Conservation (phyloP, 257 asterid species). For the Primulina tabacum region DNA sequence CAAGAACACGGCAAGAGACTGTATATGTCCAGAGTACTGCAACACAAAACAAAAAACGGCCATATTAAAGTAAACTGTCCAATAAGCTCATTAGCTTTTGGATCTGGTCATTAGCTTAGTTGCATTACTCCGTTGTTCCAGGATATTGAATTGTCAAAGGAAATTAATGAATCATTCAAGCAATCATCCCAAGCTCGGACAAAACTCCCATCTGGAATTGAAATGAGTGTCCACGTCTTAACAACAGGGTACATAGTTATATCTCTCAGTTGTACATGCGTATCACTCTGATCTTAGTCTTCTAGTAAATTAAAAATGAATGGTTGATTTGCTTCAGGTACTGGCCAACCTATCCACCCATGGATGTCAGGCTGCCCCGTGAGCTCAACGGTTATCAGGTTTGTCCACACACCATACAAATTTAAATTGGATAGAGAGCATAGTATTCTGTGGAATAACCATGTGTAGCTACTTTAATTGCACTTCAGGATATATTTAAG, state of each 20-base stretch:
- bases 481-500: slow-evolving; percentile 81
- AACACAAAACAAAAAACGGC: neutral
- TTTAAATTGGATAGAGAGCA: slow-evolving; percentile 16
- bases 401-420: slow-evolving; percentile 17
- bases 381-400: slow-evolving; percentile 98
- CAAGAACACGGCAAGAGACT: neutral
- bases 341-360: slow-evolving; percentile 99
- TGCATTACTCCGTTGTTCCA: slow-evolving; percentile 29
- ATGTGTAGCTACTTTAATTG: slow-evolving; percentile 8
- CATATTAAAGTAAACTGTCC: neutral
- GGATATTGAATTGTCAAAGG: slow-evolving; percentile 95
- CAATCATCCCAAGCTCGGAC: slow-evolving; percentile 99
- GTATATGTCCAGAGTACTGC: neutral
- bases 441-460: slow-evolving; percentile 16
- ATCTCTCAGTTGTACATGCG: neutral
- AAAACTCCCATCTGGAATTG: slow-evolving; percentile 97
- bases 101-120: slow-evolving; percentile 4
- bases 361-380: slow-evolving; percentile 94
- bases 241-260: slow-evolving; percentile 71
- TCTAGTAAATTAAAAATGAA: slow-evolving; percentile 5
- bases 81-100: neutral
- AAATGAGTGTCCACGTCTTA: slow-evolving; percentile 97
- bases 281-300: slow-evolving; percentile 1
- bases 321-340: slow-evolving; percentile 49
- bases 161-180: slow-evolving; percentile 95